Conservation (phyloP, 345 rosid species). For the Acer negundo region DNA sequence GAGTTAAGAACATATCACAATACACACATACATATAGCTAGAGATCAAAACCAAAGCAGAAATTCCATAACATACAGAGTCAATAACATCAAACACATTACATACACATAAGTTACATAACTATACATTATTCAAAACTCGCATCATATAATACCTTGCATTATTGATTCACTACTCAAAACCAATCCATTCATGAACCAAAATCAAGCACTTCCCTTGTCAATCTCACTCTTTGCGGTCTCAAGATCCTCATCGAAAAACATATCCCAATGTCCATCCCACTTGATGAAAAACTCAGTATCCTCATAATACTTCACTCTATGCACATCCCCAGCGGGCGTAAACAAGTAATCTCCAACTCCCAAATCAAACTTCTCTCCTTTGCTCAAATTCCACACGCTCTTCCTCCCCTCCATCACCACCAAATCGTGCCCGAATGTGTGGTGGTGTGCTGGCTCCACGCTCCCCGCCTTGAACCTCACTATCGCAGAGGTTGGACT, state of each 20-base stretch:
- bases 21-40: too few relatives aligned
- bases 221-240: slow-evolving; percentile 51
- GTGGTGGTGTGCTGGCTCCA: slow-evolving; percentile 94
- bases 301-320: slow-evolving; percentile 87
- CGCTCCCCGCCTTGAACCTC: slow-evolving; percentile 76
- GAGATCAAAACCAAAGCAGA: too few relatives aligned
- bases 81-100: background rate
- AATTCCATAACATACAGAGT: background rate
- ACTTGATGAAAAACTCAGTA: slow-evolving; percentile 84
- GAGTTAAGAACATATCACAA: too few relatives aligned
- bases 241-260: slow-evolving; percentile 83
- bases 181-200: background rate
- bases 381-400: slow-evolving; percentile 84
- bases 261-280: slow-evolving; percentile 94
- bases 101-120: background rate
- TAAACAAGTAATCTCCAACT: slow-evolving; percentile 74
- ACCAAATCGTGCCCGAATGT: slow-evolving; percentile 86
- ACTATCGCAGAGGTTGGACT: slow-evolving; percentile 81
- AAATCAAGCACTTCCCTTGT: slow-evolving; percentile 22
- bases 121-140: background rate
- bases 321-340: slow-evolving; percentile 84
- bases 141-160: background rate
- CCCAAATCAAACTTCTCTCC: slow-evolving; percentile 58
- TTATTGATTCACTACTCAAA: background rate
- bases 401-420: slow-evolving; percentile 72